These are phyloP conservation scores for Ramalina peruviana DNA, from an alignment of 495 filamentous ascomycete species.

Conservation along the genomic window DNA sequence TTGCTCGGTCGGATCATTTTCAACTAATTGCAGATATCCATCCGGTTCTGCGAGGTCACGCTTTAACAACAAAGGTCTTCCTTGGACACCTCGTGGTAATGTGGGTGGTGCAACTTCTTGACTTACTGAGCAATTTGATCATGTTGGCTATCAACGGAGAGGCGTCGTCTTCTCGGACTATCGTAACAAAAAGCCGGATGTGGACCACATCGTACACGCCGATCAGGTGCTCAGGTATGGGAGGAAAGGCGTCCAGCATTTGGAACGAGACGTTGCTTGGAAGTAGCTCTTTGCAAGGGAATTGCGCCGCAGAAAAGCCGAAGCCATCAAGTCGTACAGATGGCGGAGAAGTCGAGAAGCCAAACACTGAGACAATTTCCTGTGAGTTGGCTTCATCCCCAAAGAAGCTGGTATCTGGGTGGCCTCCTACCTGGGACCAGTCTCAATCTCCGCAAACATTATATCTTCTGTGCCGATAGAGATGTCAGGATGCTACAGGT, in stretches of 20 bases:
- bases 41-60: background rate
- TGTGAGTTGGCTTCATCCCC: no score
- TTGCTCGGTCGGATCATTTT: background rate
- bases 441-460: background rate
- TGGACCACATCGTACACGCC: conserved; percentile 26
- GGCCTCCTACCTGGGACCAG: background rate
- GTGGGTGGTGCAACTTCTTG: no score
- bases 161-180: conserved; percentile 17
- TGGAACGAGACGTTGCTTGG: conserved; percentile 1
- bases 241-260: background rate
- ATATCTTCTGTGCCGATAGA: background rate
- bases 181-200: conserved; percentile 20
- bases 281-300: conserved; percentile 1
- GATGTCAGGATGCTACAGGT: no score
- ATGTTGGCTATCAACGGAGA: conserved; percentile 15
- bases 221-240: conserved; percentile 14
- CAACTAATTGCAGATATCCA: conserved; percentile 3
- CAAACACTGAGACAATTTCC: background rate
- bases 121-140: conserved; percentile 21
- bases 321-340: conserved; percentile 8
- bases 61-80: no score
- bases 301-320: conserved; percentile 6
- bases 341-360: background rate
- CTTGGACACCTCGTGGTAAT: no score
- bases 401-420: no score